Evolutionary conservation across 768 basidiomycete species (phyloP), one percentile per base, ranked within the genome.

Genomic region (Leccinum uliginosum): DNA sequence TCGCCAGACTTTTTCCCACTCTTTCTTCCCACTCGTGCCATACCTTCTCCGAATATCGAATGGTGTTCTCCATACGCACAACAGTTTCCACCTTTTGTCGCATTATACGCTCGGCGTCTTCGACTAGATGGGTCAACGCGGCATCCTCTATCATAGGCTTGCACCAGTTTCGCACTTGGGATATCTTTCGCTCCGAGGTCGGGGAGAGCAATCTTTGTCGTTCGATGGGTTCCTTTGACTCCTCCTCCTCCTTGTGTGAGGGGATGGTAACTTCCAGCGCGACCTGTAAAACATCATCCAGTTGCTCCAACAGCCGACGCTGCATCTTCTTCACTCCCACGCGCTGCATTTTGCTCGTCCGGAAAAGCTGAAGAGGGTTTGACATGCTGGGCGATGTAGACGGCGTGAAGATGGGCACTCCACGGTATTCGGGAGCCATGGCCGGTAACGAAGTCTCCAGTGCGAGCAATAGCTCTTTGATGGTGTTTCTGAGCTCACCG

Each of bases 11-110:
- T 63, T 83, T 80, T 58, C 85, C 87, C 14, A 97, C 87, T 63
- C 83, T 85, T 66, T 91, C 89, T 73, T 98, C 89, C 95, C 96
- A 98, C 74, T 98, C 97, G 65, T 89, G 88, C 76, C 96, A 86
- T 29, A 97, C 91, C 75, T 95, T 96, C 77, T 98, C 97, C 40
- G 93, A 87, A 72, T 98, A 98, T 53, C 91, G 81, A 63, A 99
- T 94, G 19, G 94, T 98, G 67, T 96, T 97, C 73, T 96, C 92
- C 85, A 99, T 86, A 38, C 97, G 86, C 60, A 93, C 89, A 50
- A 98, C 91, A 62, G 89, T 93, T 71, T 95, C 94, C 60, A 94
- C 83, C 79, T 99, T 99, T 73, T 91, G 87, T 30, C 91, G 80
- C 81, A 95, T 90, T 50, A 95, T 80, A 34, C 91, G 84, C 62